Base-by-base conservation (phyloP, 495 filamentous ascomycete genomes). In the Talaromyces wortmannii region DNA sequence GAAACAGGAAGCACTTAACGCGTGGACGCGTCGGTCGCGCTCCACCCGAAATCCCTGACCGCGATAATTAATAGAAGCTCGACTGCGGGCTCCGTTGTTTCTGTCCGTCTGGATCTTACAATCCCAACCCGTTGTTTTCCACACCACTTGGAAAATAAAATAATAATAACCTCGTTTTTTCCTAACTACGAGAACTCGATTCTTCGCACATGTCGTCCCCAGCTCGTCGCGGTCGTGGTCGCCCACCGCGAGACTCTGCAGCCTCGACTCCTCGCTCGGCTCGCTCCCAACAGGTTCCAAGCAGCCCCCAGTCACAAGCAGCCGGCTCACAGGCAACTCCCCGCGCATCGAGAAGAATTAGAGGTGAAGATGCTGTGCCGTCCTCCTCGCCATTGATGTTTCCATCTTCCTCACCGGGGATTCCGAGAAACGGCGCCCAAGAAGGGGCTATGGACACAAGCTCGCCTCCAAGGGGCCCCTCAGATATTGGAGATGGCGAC, bases 361-460 rank as follows among this genome's bases (percentile, higher is more conserved):
- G 68, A 43, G 70, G 66, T 13, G 71, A 75, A 43, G 63, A 63
- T 32, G 66, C 70, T 45, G 57, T 71, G 0, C 66, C 77, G 31
- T 84, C 84, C 3, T 94, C 90, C 3, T 95, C 91, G 29, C 91
- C 91, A 30, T 78, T 95, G 55, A 88, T 90, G 67, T 94, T 85
- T 67, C 83, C 84, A 55, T 94, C 90, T 2, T 91, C 90, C 12
- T 87, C 91, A 4, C 78, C 73, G 10, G 79, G 75, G 60, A 79
- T 71, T 50, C 75, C 68, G 57, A 79, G 73, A 64, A 77, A 77
- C 60, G 77, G 64, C 57, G 78, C 82, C 62, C 81, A 80, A 63
- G 71, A 75, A 57, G 73, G 70, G 31, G 73, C 69, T 45, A 78
- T 83, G 67, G 75, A 73, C 17, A 77, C 82, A 36, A 90, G 85